These are phyloP conservation scores for Kondoa malvinella DNA, from an alignment of 768 basidiomycete genomes.

Conservation along the genomic window DNA sequence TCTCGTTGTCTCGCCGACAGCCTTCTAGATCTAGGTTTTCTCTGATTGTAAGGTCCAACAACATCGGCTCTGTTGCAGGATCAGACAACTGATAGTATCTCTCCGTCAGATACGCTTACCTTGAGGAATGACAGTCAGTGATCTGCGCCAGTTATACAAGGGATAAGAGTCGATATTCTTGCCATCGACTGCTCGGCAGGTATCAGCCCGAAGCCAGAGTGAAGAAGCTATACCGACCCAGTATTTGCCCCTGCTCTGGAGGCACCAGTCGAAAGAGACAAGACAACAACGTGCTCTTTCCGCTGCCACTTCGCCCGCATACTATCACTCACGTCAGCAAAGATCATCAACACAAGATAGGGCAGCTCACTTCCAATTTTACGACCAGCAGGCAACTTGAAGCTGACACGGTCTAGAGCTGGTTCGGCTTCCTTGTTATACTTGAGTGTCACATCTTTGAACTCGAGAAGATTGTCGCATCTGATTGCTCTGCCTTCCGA, in stretches of 20 bases:
- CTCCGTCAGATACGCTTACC: background rate
- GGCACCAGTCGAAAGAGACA: constrained; percentile 17
- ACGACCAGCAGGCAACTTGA: constrained; percentile 9
- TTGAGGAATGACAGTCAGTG: constrained; percentile 13
- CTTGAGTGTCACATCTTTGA: constrained; percentile 8
- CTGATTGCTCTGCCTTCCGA: background rate
- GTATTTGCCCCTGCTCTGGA: constrained; percentile 2
- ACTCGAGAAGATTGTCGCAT: background rate
- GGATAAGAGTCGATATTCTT: constrained; percentile 9
- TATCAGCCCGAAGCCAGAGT: too few species aligned
- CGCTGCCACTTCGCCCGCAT: constrained; percentile 12
- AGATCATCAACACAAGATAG: too few species aligned
- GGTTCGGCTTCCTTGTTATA: constrained; percentile 11
- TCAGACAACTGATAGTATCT: too few species aligned
- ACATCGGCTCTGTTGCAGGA: constrained; percentile 9
- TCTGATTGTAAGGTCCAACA: constrained; percentile 14
- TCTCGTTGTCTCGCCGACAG: constrained; percentile 3
- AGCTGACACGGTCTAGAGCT: constrained; percentile 12
- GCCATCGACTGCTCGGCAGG: constrained; percentile 13
- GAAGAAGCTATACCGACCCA: background rate
- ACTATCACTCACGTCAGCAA: too few species aligned
- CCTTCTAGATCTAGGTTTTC: constrained; percentile 19
- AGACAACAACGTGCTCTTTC: constrained; percentile 11
- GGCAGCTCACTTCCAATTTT: constrained; percentile 16
- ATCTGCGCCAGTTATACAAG: constrained; percentile 3